Evolutionary conservation across 495 filamentous ascomycete genomes (phyloP).

Genomic region (Evernia prunastri): DNA sequence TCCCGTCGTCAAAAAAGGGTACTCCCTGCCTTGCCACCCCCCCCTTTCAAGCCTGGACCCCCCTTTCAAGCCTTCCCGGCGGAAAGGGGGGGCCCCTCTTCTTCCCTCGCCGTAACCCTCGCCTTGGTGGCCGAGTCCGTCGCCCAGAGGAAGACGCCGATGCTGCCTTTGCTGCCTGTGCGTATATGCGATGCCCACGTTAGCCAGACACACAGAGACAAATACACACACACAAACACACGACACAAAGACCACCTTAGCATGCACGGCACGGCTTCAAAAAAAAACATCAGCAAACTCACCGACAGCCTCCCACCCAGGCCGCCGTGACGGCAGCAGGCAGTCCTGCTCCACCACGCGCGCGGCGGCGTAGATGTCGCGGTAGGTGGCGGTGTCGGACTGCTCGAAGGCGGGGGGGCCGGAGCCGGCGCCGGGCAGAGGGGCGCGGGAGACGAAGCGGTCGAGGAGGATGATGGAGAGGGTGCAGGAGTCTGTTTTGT

Average conservation of each 20-base stretch:
- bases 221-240: too few relatives aligned
- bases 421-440: background rate
- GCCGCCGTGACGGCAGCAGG: background rate
- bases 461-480: slow-evolving; percentile 7
- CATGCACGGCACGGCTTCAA: too few relatives aligned
- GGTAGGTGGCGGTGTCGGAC: slow-evolving; percentile 7
- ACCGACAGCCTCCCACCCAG: slow-evolving; percentile 11
- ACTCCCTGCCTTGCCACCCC: too few relatives aligned
- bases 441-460: background rate
- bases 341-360: background rate
- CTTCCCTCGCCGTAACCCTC: too few relatives aligned
- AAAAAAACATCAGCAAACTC: too few relatives aligned
- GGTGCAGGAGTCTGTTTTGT: slow-evolving; percentile 4
- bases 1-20: too few relatives aligned
- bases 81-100: too few relatives aligned
- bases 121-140: background rate
- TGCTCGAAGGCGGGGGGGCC: background rate
- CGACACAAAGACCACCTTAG: too few relatives aligned
- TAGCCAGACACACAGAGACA: too few relatives aligned
- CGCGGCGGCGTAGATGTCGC: background rate
- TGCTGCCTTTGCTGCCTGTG: background rate
- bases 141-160: slow-evolving; percentile 15
- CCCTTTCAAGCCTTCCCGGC: too few relatives aligned
- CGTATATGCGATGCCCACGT: too few relatives aligned
- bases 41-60: too few relatives aligned